Conservation (phyloP, 2,329 filamentous ascomycete species). For the Lizonia empirigonia region DNA sequence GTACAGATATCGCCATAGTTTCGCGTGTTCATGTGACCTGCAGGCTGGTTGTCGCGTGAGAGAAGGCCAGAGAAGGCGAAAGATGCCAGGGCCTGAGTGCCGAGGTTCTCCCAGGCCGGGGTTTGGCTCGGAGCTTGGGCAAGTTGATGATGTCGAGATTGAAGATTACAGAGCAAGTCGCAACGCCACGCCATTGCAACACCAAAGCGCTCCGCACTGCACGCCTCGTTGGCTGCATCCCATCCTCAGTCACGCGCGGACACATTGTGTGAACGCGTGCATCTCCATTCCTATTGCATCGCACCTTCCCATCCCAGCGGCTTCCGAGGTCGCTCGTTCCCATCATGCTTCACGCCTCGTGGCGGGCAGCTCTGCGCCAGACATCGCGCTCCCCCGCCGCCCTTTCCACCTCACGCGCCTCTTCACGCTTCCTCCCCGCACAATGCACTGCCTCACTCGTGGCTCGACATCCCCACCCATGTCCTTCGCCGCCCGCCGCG, state of each 20-base stretch:
- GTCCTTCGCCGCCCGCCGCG: conserved; percentile 38
- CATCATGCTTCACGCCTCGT: conserved; percentile 67
- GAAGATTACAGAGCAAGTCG: conserved; percentile 11
- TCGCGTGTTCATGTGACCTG: conserved; percentile 15
- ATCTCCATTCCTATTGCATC: neutral
- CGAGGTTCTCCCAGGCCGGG: conserved; percentile 2
- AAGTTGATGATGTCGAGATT: conserved; percentile 18
- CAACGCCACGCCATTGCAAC: conserved; percentile 13
- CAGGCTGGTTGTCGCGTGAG: neutral
- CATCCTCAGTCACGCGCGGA: conserved; percentile 4
- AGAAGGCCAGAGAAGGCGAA: conserved; percentile 14
- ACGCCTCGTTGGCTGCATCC: conserved; percentile 17
- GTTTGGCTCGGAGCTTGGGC: conserved; percentile 15
- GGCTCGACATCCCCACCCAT: conserved; percentile 29
- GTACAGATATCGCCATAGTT: neutral
- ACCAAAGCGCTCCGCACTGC: conserved; percentile 11
- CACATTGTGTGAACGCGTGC: conserved; percentile 16
- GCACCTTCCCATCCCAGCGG: neutral
- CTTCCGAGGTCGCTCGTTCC: conserved; percentile 20
- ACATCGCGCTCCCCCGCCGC: conserved; percentile 51
- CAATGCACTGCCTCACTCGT: conserved; percentile 39
- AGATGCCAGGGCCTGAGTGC: neutral
- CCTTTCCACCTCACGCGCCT: conserved; percentile 34
- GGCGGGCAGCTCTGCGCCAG: conserved; percentile 65
- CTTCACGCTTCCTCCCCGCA: conserved; percentile 36